Evolutionary conservation across 176 grass and related monocot species (phyloP).

Genomic region (Saccharum officinarum): DNA sequence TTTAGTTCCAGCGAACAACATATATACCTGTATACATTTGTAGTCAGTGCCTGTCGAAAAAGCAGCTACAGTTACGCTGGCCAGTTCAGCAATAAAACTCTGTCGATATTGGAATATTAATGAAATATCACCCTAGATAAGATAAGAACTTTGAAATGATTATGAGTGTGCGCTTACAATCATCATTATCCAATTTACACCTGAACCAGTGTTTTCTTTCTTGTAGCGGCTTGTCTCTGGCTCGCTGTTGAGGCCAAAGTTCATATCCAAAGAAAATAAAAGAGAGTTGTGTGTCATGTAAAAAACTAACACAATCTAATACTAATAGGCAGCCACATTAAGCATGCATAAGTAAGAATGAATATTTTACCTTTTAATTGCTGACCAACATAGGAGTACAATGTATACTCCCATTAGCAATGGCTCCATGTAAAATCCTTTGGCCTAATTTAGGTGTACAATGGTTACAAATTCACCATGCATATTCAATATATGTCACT

Average conservation of each 20-base stretch:
- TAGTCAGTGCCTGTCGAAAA: background rate
- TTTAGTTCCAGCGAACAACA: background rate
- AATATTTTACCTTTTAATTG: background rate
- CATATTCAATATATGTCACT: background rate
- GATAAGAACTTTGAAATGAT: background rate
- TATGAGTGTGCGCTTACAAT: background rate
- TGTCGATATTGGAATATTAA: background rate
- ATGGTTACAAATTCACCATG: background rate
- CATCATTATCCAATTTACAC: background rate
- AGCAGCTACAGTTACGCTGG: background rate
- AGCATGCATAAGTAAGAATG: background rate
- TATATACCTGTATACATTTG: background rate
- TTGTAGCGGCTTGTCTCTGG: background rate
- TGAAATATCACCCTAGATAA: background rate
- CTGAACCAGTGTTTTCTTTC: background rate
- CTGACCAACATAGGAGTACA: background rate
- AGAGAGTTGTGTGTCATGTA: background rate
- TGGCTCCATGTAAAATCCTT: background rate
- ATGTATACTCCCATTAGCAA: background rate
- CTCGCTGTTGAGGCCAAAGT: background rate
- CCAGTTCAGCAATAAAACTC: background rate
- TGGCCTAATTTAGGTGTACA: background rate
- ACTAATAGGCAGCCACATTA: background rate
- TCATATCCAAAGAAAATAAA: background rate
- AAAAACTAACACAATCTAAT: background rate